A percentile compares a stretch with the other conserved stretches of the same genome.
Conservation (phyloP, 768 basidiomycete genomes). For the Boletus subcaerulescens region DNA sequence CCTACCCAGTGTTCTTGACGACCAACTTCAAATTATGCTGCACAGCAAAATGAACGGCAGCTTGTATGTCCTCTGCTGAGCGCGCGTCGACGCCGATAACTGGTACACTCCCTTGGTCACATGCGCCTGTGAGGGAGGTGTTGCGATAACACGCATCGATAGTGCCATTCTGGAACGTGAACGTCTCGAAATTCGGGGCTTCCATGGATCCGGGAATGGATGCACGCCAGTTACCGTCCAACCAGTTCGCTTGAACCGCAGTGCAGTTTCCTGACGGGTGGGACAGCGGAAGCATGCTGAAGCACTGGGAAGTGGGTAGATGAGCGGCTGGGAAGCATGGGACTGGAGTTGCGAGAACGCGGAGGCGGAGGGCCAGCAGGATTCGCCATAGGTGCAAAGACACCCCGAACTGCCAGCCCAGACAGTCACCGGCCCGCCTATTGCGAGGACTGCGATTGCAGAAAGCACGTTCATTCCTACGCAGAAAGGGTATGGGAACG, state of each 20-base stretch:
- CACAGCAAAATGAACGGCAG: conserved; percentile 23
- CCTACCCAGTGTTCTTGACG: conserved; percentile 30
- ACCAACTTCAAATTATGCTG: conserved; percentile 20
- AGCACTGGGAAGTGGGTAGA: conserved; percentile 11
- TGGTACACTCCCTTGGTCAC: conserved; percentile 26
- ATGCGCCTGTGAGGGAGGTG: conserved; percentile 24
- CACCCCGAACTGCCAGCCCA: conserved; percentile 4
- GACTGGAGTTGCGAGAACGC: conserved; percentile 15
- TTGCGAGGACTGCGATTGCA: not conserved
- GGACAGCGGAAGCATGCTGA: conserved; percentile 18
- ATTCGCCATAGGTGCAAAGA: conserved; percentile 16
- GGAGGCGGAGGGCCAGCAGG: conserved; percentile 18
- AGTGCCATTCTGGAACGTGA: conserved; percentile 40
- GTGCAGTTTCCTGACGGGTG: conserved; percentile 38
- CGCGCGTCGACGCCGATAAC: conserved; percentile 25
- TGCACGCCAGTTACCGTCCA: conserved; percentile 41
- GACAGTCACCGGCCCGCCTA: not conserved
- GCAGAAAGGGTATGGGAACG: not conserved
- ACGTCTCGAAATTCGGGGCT: conserved; percentile 33
- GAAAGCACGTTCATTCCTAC: not conserved
- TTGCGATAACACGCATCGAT: conserved; percentile 36
- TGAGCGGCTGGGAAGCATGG: conserved; percentile 14
- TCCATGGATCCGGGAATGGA: conserved; percentile 42
- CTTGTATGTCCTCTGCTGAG: conserved; percentile 24
- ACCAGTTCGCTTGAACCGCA: conserved; percentile 25